These are phyloP conservation scores for Naegleria gruberi DNA, from an alignment of 208 protist species.

Conservation along the genomic window DNA sequence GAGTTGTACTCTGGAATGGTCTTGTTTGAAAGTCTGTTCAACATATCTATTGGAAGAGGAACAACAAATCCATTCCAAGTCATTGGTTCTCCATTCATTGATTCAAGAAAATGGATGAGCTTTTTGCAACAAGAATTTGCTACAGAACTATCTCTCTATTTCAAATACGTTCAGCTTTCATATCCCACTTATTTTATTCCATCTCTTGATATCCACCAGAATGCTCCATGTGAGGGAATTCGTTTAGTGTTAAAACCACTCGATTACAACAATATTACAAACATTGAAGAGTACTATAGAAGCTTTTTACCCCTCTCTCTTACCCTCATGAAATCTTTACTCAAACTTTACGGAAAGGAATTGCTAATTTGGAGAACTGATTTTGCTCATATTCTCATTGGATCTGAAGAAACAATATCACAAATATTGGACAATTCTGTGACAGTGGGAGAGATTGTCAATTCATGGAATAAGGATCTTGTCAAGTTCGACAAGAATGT, in stretches of 20 bases:
- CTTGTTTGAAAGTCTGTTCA: not conserved
- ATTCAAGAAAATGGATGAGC: not conserved
- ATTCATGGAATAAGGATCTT: not conserved
- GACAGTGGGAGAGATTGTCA: not conserved
- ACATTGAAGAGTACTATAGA: not conserved
- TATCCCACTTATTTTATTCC: not conserved
- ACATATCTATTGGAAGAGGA: constrained; percentile 5
- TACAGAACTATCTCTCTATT: not conserved
- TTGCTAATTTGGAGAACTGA: not conserved
- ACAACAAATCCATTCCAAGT: constrained; percentile 1
- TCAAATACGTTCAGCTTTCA: not conserved
- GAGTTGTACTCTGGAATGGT: not conserved
- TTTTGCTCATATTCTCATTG: not conserved
- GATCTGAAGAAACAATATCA: not conserved
- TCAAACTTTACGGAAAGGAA: not conserved
- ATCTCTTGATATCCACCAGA: not conserved
- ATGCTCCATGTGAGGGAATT: not conserved
- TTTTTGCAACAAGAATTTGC: not conserved
- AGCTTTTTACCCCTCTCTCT: not conserved
- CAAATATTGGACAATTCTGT: not conserved
- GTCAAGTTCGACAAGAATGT: not conserved
- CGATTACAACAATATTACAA: not conserved
- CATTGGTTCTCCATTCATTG: not conserved
- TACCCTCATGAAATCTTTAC: not conserved
- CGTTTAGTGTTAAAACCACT: not conserved